Conservation (phyloP, 495 filamentous ascomycete species). For the Penicillium nucicola region DNA sequence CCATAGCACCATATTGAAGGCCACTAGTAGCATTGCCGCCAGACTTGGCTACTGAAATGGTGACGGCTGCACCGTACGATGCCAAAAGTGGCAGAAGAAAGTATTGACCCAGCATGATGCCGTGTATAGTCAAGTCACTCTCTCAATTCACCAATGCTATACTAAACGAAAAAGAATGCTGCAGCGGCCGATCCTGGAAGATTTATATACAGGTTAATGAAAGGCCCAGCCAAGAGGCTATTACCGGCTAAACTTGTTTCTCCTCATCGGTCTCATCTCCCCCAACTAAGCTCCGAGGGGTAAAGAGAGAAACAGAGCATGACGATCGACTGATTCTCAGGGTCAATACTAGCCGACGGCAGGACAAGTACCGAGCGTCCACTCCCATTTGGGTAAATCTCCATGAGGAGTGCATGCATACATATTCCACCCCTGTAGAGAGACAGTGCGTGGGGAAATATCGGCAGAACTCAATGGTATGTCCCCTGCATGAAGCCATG, state of each 20-base stretch:
- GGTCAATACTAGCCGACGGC: not conserved
- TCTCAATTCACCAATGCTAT: conserved; percentile 6
- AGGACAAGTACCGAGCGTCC: not conserved
- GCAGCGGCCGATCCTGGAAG: not conserved
- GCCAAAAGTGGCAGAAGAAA: conserved; percentile 29
- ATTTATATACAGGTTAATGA: not conserved
- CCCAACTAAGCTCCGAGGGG: not conserved
- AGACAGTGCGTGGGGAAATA: conserved; percentile 4
- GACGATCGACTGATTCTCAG: conserved; percentile 7
- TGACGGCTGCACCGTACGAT: conserved; percentile 24
- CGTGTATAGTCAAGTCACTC: not conserved
- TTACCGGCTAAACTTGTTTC: not conserved
- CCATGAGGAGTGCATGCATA: conserved; percentile 18
- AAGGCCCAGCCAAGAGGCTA: not conserved
- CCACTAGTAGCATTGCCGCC: conserved; percentile 51
- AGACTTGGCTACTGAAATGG: conserved; percentile 41
- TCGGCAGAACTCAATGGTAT: conserved; percentile 10
- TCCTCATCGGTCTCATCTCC: not conserved
- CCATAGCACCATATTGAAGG: conserved; percentile 58
- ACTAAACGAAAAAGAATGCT: not conserved
- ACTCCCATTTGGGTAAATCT: conserved; percentile 16
- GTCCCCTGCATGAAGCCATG: not conserved
- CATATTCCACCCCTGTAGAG: not conserved
- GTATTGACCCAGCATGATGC: conserved; percentile 20
- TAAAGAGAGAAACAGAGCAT: not conserved